These are phyloP conservation scores for Fonsecaea pedrosoi DNA, from an alignment of 2,329 filamentous ascomycete genomes.

Conservation along the genomic window DNA sequence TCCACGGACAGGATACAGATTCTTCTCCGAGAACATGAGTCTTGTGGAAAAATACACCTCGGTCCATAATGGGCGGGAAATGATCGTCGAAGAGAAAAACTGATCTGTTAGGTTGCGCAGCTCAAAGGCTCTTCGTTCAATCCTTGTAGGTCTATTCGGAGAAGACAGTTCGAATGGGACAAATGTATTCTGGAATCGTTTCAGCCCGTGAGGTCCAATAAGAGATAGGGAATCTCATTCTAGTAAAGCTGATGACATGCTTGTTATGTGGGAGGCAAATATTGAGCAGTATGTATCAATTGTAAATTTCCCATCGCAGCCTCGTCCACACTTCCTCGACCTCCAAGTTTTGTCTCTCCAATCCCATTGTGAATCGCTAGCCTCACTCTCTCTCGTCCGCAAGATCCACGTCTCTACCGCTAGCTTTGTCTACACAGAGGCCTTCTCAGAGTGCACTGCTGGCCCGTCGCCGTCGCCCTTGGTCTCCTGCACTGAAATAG, in stretches of 20 bases:
- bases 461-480: background rate
- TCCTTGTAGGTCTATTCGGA: background rate
- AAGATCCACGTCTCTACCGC: background rate
- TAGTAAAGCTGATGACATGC: background rate
- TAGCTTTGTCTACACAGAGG: background rate
- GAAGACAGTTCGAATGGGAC: no score
- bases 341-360: background rate
- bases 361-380: background rate
- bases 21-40: conserved; percentile 2
- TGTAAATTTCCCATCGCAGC: background rate
- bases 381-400: background rate
- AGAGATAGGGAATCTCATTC: background rate
- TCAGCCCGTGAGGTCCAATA: no score
- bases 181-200: no score
- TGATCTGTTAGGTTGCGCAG: background rate
- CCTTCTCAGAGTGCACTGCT: background rate
- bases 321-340: background rate
- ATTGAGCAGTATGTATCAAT: background rate
- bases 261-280: background rate
- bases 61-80: background rate
- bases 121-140: background rate
- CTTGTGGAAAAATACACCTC: background rate
- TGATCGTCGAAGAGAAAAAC: background rate
- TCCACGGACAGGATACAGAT: background rate
- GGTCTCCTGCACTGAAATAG: conserved; percentile 2